Percentiles rank a stretch among this genome's conserved stretches.
Conservation (phyloP, 2,329 filamentous ascomycete species). For the Phialocephala subalpina region DNA sequence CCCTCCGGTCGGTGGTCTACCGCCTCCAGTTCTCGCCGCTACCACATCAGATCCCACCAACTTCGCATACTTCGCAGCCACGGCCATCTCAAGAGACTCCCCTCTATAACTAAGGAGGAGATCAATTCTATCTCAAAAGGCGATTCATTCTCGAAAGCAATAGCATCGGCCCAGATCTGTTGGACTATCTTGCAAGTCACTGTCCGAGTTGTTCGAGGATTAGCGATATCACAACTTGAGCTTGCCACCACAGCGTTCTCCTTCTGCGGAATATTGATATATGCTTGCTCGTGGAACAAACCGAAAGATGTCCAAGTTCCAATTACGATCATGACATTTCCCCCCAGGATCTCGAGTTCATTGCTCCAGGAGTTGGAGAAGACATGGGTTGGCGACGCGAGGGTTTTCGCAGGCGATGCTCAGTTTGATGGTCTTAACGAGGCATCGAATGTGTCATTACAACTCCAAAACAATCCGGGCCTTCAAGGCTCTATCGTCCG, state of each 20-base stretch:
- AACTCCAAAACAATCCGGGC: background rate
- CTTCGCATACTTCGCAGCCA: slow-evolving; percentile 14
- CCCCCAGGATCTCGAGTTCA: background rate
- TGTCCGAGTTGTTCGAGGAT: background rate
- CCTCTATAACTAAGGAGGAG: slow-evolving; percentile 55
- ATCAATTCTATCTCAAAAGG: slow-evolving; percentile 53
- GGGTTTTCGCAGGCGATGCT: no score
- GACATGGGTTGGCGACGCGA: no score
- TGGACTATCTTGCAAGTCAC: slow-evolving; percentile 26
- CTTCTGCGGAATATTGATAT: slow-evolving; percentile 20
- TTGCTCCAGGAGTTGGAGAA: background rate
- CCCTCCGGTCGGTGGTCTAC: no score
- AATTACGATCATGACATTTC: background rate
- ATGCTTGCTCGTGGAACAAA: slow-evolving; percentile 23
- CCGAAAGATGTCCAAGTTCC: slow-evolving; percentile 22
- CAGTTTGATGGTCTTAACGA: no score
- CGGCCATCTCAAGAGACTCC: slow-evolving; percentile 1
- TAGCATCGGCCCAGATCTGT: slow-evolving; percentile 23
- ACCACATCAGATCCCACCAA: background rate
- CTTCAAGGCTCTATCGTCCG: background rate
- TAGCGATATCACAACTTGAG: slow-evolving; percentile 29
- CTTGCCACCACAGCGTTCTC: slow-evolving; percentile 25
- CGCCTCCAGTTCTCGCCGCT: no score
- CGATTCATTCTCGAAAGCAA: slow-evolving; percentile 25
- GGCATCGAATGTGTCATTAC: background rate